Percentiles rank a stretch among this genome's conserved stretches.
Evolutionary conservation across 2,329 filamentous ascomycete species (phyloP).

Genomic region (Beauveria brongniartii): DNA sequence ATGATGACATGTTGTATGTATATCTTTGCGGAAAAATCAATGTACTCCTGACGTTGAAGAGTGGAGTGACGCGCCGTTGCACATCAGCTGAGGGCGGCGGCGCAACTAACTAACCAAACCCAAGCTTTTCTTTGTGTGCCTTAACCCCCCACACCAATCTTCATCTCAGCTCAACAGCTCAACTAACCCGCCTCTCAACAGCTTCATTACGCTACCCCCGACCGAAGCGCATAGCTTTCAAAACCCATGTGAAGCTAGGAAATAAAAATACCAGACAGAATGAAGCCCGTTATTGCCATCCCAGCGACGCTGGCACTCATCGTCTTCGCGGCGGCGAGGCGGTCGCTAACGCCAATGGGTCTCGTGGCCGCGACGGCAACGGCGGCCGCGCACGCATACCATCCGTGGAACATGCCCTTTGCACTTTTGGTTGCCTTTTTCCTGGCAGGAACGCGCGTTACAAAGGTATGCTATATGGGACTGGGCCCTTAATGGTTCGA

Average conservation of each 20-base stretch:
- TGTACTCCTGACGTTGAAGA: neutral
- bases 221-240: neutral
- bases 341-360: slow-evolving; percentile 71
- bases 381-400: slow-evolving; percentile 73
- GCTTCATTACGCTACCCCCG: neutral
- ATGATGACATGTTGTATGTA: neutral
- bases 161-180: neutral
- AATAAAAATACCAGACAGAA: slow-evolving; percentile 22
- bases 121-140: neutral
- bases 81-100: neutral
- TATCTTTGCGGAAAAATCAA: neutral
- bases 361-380: slow-evolving; percentile 65
- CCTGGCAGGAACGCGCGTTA: slow-evolving; percentile 72
- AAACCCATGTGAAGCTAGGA: neutral
- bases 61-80: neutral
- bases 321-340: slow-evolving; percentile 60
- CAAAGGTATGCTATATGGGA: slow-evolving; percentile 51
- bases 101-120: neutral
- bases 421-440: slow-evolving; percentile 78
- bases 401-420: slow-evolving; percentile 93
- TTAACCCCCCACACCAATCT: neutral
- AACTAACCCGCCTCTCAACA: neutral
- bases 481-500: neutral
- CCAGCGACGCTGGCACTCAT: slow-evolving; percentile 53
- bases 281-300: slow-evolving; percentile 50